These are phyloP conservation scores for Camellia sinensis DNA, from an alignment of 148 eudicot genomes.

Conservation along the genomic window DNA sequence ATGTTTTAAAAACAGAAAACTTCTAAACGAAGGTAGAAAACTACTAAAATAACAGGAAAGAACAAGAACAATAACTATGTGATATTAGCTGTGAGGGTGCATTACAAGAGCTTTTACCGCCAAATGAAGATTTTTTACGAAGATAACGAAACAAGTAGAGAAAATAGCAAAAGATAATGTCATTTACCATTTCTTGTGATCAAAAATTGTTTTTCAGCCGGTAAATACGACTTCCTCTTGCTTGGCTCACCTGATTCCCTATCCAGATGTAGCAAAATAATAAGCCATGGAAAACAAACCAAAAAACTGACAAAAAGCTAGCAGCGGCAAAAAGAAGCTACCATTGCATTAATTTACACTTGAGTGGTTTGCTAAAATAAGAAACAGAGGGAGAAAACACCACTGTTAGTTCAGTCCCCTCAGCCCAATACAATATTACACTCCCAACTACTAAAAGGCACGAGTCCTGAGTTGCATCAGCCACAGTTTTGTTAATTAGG, in stretches of 20 bases:
- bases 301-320: neutral
- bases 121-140: neutral
- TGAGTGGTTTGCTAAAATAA: neutral
- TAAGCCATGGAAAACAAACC: neutral
- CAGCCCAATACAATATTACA: neutral
- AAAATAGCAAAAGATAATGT: neutral
- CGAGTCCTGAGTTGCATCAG: neutral
- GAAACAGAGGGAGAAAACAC: neutral
- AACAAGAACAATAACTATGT: neutral
- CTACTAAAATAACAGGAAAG: neutral
- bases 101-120: neutral
- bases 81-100: neutral
- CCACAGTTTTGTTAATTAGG: neutral
- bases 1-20: no score
- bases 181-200: slow-evolving; percentile 86
- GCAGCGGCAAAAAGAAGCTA: slow-evolving; percentile 9
- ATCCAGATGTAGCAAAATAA: slow-evolving; percentile 19
- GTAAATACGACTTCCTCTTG: slow-evolving; percentile 89
- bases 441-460: neutral
- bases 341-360: neutral
- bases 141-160: neutral
- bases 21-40: neutral
- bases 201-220: slow-evolving; percentile 80
- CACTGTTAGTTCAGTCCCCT: neutral
- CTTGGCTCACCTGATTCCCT: slow-evolving; percentile 98